These are phyloP conservation scores for Leishmania martiniquensis DNA, from an alignment of 208 protist species.

Conservation along the genomic window DNA sequence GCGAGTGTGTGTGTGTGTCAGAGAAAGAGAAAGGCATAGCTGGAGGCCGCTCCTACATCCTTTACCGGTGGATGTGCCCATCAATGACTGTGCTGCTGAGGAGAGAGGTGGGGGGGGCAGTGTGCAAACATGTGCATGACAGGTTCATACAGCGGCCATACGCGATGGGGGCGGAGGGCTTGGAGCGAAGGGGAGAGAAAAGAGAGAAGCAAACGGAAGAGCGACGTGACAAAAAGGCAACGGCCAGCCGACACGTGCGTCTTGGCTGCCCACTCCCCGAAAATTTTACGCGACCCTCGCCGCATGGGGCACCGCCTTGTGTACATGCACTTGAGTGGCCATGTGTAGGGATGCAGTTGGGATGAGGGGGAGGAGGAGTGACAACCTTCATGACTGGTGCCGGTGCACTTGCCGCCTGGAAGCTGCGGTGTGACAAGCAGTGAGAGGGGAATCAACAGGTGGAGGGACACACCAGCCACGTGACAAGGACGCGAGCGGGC, in stretches of 20 bases:
- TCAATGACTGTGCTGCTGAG: too few species aligned
- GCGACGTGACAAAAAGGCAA: neutral
- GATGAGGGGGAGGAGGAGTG: neutral
- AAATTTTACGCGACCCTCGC: too few species aligned
- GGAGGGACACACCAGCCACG: neutral
- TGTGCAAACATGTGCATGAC: too few species aligned
- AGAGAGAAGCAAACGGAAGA: neutral
- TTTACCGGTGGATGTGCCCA: too few species aligned
- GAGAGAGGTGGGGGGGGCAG: too few species aligned
- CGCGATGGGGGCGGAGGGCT: neutral
- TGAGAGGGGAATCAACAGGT: too few species aligned
- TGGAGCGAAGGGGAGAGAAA: too few species aligned
- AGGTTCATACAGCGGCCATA: too few species aligned
- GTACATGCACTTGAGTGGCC: neutral
- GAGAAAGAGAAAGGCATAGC: neutral
- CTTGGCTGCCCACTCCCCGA: neutral
- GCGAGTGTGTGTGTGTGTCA: too few species aligned
- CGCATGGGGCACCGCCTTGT: neutral
- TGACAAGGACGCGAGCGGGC: neutral
- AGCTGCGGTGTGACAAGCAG: neutral
- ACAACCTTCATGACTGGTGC: neutral
- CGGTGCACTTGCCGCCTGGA: neutral
- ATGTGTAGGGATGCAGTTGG: neutral
- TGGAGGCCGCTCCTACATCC: too few species aligned
- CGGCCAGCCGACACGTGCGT: neutral